These are phyloP conservation scores for Pleurozium schreberi DNA, from an alignment of 225 moss, liverwort and hornwort species.

Conservation along the genomic window DNA sequence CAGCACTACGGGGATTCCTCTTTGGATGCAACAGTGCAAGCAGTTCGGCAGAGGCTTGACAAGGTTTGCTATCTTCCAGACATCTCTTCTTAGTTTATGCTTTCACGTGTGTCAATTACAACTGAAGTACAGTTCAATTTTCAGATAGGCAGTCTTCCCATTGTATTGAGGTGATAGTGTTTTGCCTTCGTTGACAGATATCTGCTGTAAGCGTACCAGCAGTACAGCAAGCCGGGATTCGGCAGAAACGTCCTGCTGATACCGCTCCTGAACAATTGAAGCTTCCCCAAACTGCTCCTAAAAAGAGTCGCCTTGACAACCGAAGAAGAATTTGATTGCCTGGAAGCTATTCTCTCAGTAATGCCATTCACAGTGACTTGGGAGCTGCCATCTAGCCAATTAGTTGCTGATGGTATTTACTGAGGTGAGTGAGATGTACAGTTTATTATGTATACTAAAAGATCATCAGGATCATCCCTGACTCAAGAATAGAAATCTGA, in stretches of 20 bases:
- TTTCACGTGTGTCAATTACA: not conserved
- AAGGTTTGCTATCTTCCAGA: conserved; percentile 6
- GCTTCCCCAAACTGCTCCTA: conserved; percentile 3
- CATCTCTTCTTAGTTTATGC: not conserved
- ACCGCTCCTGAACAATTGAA: not conserved
- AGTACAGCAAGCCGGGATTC: not conserved
- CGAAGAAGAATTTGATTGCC: conserved; percentile 36
- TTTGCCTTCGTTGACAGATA: conserved; percentile 11
- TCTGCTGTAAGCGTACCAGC: conserved; percentile 12
- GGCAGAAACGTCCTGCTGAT: conserved; percentile 11
- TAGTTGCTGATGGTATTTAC: not conserved
- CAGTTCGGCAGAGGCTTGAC: conserved; percentile 44
- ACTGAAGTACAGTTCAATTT: not conserved
- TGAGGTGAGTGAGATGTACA: not conserved
- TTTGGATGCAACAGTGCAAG: conserved; percentile 43
- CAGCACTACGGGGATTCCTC: conserved; percentile 40
- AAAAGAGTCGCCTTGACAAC: conserved; percentile 32
- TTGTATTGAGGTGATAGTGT: not conserved
- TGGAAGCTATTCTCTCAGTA: not conserved
- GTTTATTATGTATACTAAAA: not conserved
- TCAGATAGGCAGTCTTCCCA: not conserved
- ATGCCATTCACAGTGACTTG: not conserved
- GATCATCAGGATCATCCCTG: not conserved
- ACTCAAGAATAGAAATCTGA: not conserved
- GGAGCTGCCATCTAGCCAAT: not conserved